These are phyloP conservation scores for Saccharomycopsis crataegensis DNA, from an alignment of 1,139 yeast species.

Conservation along the genomic window DNA sequence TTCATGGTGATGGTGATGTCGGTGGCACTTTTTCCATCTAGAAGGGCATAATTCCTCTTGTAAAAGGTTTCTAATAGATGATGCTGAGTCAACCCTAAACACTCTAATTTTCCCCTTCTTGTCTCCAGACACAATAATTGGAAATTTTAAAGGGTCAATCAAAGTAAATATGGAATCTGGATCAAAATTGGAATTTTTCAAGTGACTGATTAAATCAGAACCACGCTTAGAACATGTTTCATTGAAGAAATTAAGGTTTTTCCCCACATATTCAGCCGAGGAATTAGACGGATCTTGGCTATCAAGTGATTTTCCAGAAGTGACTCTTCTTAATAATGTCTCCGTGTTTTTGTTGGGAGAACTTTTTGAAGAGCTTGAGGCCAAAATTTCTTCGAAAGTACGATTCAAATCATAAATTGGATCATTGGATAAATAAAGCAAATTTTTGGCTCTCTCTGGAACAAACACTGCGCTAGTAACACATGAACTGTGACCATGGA, in stretches of 20 bases:
- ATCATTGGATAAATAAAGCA: conserved; percentile 69
- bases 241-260: background rate
- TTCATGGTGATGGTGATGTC: background rate
- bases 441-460: conserved; percentile 60
- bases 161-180: conserved; percentile 21
- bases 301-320: background rate
- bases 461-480: conserved; percentile 78
- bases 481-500: conserved; percentile 69
- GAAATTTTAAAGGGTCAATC: conserved; percentile 26
- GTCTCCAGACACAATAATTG: conserved; percentile 66
- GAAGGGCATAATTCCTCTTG: conserved; percentile 21
- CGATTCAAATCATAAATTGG: conserved; percentile 59
- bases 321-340: conserved; percentile 1
- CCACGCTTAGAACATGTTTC: conserved; percentile 12
- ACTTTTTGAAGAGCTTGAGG: background rate
- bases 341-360: background rate
- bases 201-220: background rate
- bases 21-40: background rate
- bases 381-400: conserved; percentile 25
- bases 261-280: conserved; percentile 3
- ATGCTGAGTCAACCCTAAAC: conserved; percentile 72
- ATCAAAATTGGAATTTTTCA: conserved; percentile 2
- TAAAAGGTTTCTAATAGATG: conserved; percentile 31
- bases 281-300: too few species aligned
- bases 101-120: conserved; percentile 66